Evolutionary conservation across 2,329 filamentous ascomycete genomes (phyloP), one percentile per base, ranked within the genome.

Genomic region (Thermoascus crustaceus): DNA sequence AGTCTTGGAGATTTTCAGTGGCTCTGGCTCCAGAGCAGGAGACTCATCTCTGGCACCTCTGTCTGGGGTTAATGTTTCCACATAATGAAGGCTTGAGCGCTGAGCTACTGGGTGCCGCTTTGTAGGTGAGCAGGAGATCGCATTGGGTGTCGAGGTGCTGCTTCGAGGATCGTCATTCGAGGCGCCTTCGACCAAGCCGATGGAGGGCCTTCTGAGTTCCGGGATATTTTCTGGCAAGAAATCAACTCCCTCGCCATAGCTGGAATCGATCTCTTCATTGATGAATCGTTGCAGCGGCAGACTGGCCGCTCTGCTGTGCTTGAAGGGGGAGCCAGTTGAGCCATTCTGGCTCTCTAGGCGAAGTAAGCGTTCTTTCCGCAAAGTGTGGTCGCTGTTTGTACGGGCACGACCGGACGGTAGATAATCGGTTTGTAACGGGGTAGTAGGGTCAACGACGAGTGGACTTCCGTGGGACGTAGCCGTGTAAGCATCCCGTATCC

Each of bases 251-350:
- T 40, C 35, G 14, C 48, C 49, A 32, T 52, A 48, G 17, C 51
- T 47, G 11, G 54, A 30, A n/a, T 58, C 50, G 7, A 55, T 23
- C 10, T 58, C 46, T 29, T 62, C 60, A 27, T 61, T 60, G 30
- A 64, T 63, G 25, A 62, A 63, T 3, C 60, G 55, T 38, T 61
- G 53, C 7, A 63, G 42, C 13, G 59, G 60, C 26, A 63, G 39
- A 39, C 60, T 63, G 7, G 61, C 54, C 1, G 52, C 45, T 17
- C 55, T 47, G 31, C 43, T 54, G 27, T 56, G 52, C n/a, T 50
- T 42, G 14, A 57, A 50, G 1, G 43, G 27, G 3, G 48, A 37
- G 14, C 45, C 41, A 16, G 46, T 42, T 4, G 49, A 48, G 9
- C 41, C 21, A 30, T 52, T 53, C 11, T 49, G 42, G 24, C 42